These are phyloP conservation scores for Magnusiomyces suaveolens DNA, from an alignment of 1,139 yeast genomes.

Conservation along the genomic window DNA sequence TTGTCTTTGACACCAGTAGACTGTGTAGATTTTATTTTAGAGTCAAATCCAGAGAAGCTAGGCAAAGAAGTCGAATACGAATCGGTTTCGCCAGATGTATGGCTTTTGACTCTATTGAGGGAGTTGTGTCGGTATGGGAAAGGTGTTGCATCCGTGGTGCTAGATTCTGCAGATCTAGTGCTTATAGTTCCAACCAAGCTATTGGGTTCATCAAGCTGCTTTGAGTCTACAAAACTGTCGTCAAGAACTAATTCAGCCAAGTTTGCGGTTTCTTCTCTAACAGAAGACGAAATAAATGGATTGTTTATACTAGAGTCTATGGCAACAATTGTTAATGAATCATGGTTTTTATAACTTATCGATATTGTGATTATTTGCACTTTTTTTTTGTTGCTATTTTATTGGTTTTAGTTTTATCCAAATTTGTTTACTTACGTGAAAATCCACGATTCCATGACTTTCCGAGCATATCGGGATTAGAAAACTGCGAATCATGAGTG, in stretches of 20 bases:
- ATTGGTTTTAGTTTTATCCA: too few species aligned
- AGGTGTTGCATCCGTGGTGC: not conserved
- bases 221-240: not conserved
- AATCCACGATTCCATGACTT: not conserved
- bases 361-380: too few species aligned
- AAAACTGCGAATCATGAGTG: not conserved
- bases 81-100: not conserved
- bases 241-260: constrained; percentile 5
- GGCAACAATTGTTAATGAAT: too few species aligned
- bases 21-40: not conserved
- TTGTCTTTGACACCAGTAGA: not conserved
- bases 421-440: not conserved
- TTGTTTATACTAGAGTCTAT: not conserved
- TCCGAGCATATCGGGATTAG: not conserved
- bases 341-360: too few species aligned
- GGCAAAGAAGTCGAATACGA: not conserved
- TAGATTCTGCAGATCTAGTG: not conserved
- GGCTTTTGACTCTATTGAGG: not conserved
- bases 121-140: not conserved
- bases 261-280: constrained; percentile 5
- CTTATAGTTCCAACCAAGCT: not conserved
- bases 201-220: not conserved
- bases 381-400: too few species aligned
- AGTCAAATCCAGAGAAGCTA: not conserved
- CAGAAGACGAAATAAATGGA: not conserved